Evolutionary conservation across 805 yeast genomes (phyloP), one percentile per base, ranked within the genome.

Genomic region (Vanderwaltozyma tropicalis): DNA sequence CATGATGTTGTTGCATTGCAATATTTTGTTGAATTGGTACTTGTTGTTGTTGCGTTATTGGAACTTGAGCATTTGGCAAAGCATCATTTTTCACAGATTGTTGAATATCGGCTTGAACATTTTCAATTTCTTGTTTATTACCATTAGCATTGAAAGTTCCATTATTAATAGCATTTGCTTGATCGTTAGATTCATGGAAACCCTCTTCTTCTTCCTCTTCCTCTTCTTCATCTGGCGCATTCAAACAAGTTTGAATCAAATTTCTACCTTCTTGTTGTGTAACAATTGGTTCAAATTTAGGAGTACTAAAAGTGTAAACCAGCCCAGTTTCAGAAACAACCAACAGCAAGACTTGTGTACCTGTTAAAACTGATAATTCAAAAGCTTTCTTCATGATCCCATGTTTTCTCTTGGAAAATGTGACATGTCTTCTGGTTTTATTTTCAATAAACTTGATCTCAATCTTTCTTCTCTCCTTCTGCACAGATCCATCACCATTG

Each of bases 361-460:
- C 98, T 12, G 98, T 89, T 53, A 89, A 72, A 39, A 89, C 96
- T 17, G 94, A 81, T 47, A 89, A 72, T 61, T 89, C 98, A 65
- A 88, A 89, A 14, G 97, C 97, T 67, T 89, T 89, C 67, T 89
- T 89, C 97, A 89, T 89, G 55, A 89, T 88, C 49, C 98, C 98
- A 30, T 96, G 96, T 66, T 88, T 88, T 67, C 98, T 82, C 67
- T 89, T 89, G 40, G 96, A 85, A 55, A 89, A 89, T 22, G 97
- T 89, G 53, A 89, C 92, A 64, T 89, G 98, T 55, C 98, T 82
- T 61, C 97, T 78, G 15, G 95, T 84, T 67, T 89, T 89, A 64
- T 89, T 96, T 67, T 88, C 95, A 55, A 89, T 89, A 58, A 89
- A 89, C 68, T 85, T 84, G 62, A 89, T 89, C 62, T 89, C 97